Evolutionary conservation across 2,329 filamentous ascomycete species (phyloP), one percentile per base, ranked within the genome.

Genomic region (Amauroascus verrucosus): DNA sequence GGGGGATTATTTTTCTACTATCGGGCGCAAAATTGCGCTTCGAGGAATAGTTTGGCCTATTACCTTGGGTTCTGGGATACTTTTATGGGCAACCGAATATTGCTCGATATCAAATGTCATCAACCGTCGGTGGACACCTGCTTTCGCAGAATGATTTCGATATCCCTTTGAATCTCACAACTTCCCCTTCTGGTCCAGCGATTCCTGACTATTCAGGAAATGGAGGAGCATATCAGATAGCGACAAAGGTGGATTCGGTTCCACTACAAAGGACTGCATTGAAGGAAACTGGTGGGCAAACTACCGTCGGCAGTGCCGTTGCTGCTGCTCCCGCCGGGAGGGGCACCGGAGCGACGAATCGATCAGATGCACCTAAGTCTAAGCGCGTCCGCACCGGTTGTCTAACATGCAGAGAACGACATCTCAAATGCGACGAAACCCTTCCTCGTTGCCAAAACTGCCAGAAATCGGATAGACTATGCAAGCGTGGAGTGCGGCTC

Each of bases 311-410:
- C 35, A 40, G 41, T 40, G 40, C 13, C 20, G 18, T 41, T 45
- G 22, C 41, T 30, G 3, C 43, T 24, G 26, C 14, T 46, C 18
- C 47, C 22, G 35, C 40, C 14, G 43, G 35, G 24, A 50, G 45
- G 26, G 28, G 8, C 35, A 51, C 49, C 8, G 51, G 40, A n/a
- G 53, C 52, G 22, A 44, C 54, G 16, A 59, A 53, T n/a, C 58
- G 57, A 14, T 54, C 55, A 55, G 55, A 56, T 54, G 58, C 61
- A 51, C 54, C 61, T 28, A 91, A 90, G 67, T 83, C 88, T n/a
- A 91, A 85, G 70, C 78, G 90, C 59, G 88, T 94, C 16, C 82
- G 91, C 45, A 96, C 90, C 2, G 90, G 90, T 35, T 96, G 90
- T 67, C 72, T 95, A 59, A 96, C 90, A 1, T 96, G 90, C 69